Conservation (phyloP, 1,284 basidiomycete genomes). For the Cutaneotrichosporon curvatum region DNA sequence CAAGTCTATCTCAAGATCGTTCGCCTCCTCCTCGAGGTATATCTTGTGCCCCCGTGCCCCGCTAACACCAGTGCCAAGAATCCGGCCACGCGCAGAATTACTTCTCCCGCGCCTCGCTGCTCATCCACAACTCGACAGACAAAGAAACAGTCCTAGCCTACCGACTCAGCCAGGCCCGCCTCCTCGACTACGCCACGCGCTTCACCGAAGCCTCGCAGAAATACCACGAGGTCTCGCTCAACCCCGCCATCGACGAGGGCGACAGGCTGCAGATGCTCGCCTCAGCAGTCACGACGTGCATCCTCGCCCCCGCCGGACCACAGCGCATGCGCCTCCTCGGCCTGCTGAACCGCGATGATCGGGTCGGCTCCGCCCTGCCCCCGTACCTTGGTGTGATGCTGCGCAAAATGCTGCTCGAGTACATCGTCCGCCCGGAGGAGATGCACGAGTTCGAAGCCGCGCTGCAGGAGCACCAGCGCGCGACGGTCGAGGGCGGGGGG, state of each 20-base stretch:
- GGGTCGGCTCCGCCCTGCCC: conserved; percentile 58
- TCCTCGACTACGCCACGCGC: conserved; percentile 82
- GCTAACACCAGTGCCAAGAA: conserved; percentile 37
- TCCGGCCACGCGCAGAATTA: conserved; percentile 85
- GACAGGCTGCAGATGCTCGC: conserved; percentile 80
- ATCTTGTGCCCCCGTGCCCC: background rate
- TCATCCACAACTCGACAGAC: conserved; percentile 70
- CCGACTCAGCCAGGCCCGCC: conserved; percentile 78
- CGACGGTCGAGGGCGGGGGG: conserved; percentile 67
- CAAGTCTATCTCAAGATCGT: conserved; percentile 89
- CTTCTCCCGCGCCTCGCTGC: conserved; percentile 87
- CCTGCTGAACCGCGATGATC: conserved; percentile 87
- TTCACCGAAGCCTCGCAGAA: conserved; percentile 91
- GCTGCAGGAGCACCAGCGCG: conserved; percentile 86
- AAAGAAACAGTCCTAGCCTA: conserved; percentile 70
- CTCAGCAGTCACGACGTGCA: conserved; percentile 88
- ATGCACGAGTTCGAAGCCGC: conserved; percentile 81
- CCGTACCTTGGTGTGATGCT: conserved; percentile 65
- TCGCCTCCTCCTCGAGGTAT: conserved; percentile 84
- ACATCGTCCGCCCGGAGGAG: conserved; percentile 82
- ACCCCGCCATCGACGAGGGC: conserved; percentile 78
- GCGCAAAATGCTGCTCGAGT: conserved; percentile 94
- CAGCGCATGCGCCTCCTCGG: conserved; percentile 87
- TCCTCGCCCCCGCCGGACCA: conserved; percentile 94
- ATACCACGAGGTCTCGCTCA: conserved; percentile 89